Percentiles rank a stretch among this genome's conserved stretches.
These are phyloP conservation scores for Boletellus deceptivus DNA, from an alignment of 1,284 basidiomycete species.

Conservation along the genomic window DNA sequence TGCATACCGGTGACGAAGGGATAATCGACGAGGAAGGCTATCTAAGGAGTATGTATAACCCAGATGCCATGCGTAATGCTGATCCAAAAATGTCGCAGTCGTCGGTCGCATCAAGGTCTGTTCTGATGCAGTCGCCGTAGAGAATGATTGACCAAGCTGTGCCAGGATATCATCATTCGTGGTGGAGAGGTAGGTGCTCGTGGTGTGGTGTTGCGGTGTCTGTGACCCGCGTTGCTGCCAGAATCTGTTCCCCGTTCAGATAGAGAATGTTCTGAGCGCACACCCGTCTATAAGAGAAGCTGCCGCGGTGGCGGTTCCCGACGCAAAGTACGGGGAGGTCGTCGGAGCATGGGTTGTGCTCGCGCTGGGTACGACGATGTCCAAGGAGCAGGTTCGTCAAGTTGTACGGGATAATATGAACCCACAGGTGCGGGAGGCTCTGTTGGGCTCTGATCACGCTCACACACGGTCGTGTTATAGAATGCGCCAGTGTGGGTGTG, in stretches of 20 bases:
- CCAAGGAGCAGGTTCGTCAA: constrained; percentile 50
- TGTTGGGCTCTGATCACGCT: background rate
- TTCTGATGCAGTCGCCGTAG: background rate
- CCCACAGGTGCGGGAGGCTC: constrained; percentile 56
- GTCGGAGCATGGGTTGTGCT: constrained; percentile 76
- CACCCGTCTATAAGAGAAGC: constrained; percentile 68
- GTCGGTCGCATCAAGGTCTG: constrained; percentile 73
- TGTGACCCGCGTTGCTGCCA: constrained; percentile 23
- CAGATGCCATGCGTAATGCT: constrained; percentile 7
- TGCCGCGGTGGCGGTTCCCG: constrained; percentile 73
- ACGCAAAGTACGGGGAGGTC: constrained; percentile 69
- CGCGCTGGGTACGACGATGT: constrained; percentile 41
- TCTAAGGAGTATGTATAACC: constrained; percentile 53
- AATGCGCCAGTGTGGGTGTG: constrained; percentile 82
- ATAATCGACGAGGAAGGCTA: constrained; percentile 84
- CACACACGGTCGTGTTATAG: constrained; percentile 35
- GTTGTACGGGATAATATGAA: constrained; percentile 63
- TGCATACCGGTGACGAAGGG: constrained; percentile 83
- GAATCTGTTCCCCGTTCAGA: constrained; percentile 84
- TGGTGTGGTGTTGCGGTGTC: background rate
- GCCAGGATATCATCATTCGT: constrained; percentile 81
- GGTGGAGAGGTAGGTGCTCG: constrained; percentile 65
- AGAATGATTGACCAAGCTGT: constrained; percentile 3
- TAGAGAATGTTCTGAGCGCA: constrained; percentile 73
- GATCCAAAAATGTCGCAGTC: constrained; percentile 42